Evolutionary conservation across 2,329 filamentous ascomycete genomes (phyloP).

Genomic region (Dryadomyces quercus-mongolicae): DNA sequence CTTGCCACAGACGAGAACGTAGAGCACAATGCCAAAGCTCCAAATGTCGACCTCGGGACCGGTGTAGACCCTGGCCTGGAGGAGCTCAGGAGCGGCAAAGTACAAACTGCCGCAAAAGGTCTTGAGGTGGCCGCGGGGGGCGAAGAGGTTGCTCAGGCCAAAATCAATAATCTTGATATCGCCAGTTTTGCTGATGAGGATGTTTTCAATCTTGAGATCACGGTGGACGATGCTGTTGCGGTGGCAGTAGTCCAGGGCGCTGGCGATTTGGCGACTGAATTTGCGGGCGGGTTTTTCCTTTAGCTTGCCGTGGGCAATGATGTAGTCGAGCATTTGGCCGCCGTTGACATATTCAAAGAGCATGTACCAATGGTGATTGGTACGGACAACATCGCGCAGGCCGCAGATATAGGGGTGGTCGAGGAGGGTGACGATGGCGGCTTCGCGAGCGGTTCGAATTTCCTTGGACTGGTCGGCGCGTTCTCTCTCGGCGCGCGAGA

Average conservation of each 20-base stretch:
- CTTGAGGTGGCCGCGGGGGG: slow-evolving; percentile 73
- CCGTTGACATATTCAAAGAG: slow-evolving; percentile 98
- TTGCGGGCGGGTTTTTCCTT: slow-evolving; percentile 98
- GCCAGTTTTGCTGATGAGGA: slow-evolving; percentile 95
- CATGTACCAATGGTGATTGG: slow-evolving; percentile 99
- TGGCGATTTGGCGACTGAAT: slow-evolving; percentile 94
- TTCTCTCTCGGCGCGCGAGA: slow-evolving; percentile 61
- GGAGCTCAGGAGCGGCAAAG: slow-evolving; percentile 87
- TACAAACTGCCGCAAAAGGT: slow-evolving; percentile 97
- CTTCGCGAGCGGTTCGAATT: slow-evolving; percentile 85
- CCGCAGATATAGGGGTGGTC: slow-evolving; percentile 94
- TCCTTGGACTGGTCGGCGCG: slow-evolving; percentile 94
- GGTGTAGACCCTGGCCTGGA: slow-evolving; percentile 89
- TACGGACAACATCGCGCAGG: slow-evolving; percentile 88
- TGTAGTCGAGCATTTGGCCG: slow-evolving; percentile 98
- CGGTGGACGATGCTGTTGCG: slow-evolving; percentile 96
- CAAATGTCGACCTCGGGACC: slow-evolving; percentile 95
- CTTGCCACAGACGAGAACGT: slow-evolving; percentile 93
- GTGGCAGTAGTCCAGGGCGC: slow-evolving; percentile 93
- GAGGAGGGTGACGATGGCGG: slow-evolving; percentile 87
- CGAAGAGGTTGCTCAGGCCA: slow-evolving; percentile 90
- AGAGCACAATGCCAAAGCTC: slow-evolving; percentile 98
- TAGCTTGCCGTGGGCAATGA: slow-evolving; percentile 92
- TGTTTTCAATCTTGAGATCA: slow-evolving; percentile 98
- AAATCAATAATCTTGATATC: slow-evolving; percentile 99